Percentiles rank a stretch among this genome's conserved stretches.
phyloP scores from a whole-genome alignment of 2,329 filamentous ascomycete species.

The Penicillium oxalicum region DNA sequence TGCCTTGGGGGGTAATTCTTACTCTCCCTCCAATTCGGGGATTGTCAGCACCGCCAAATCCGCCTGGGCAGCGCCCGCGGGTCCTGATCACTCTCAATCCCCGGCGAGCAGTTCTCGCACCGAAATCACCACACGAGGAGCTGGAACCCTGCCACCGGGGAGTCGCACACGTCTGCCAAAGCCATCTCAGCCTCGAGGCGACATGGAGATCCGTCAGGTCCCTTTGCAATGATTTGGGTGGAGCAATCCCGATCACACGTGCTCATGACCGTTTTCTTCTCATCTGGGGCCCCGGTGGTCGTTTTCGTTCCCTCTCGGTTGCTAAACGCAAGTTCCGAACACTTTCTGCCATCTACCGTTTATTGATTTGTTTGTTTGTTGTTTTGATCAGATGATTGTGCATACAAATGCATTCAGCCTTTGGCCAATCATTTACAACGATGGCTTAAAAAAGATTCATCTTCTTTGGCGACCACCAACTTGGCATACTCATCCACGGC shows the following conservation, averaged over 20 bases:
- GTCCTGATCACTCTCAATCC: slow-evolving; percentile 7
- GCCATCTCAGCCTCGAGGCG: slow-evolving; percentile 10
- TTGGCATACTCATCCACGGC: no score
- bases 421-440: no score
- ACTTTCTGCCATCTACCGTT: no score
- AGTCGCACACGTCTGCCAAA: slow-evolving; percentile 22
- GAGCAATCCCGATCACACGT: not conserved
- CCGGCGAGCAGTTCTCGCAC: slow-evolving; percentile 28
- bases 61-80: slow-evolving; percentile 16
- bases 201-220: slow-evolving; percentile 26
- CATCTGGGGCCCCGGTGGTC: not conserved
- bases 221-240: slow-evolving; percentile 4
- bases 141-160: not conserved
- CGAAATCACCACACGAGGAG: slow-evolving; percentile 16
- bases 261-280: not conserved
- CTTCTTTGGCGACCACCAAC: no score
- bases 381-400: no score
- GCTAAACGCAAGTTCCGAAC: no score
- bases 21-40: slow-evolving; percentile 9
- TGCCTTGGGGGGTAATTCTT: slow-evolving; percentile 12
- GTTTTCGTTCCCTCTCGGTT: no score
- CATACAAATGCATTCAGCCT: no score
- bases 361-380: no score
- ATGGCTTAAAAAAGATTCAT: no score
- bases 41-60: slow-evolving; percentile 12